A percentile compares a stretch with the other conserved stretches of the same genome.
phyloP scores from a whole-genome alignment of 140 eudicot genomes.

The Anethum foeniculum region DNA sequence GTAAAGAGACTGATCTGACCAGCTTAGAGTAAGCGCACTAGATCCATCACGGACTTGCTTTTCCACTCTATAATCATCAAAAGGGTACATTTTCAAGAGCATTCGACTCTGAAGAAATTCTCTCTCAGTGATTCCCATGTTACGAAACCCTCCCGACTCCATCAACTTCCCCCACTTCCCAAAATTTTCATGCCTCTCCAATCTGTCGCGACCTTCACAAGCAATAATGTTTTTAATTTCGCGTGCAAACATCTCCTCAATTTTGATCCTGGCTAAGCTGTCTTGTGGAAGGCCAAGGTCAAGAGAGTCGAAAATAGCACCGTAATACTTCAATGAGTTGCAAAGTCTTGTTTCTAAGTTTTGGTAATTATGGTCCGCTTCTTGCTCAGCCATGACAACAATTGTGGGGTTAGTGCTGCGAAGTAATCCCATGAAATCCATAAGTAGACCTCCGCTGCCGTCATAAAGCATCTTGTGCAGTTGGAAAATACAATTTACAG shows the following conservation, averaged over 20 bases:
- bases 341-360: conserved; percentile 50
- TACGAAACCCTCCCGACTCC: conserved; percentile 68
- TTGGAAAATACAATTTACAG: conserved; percentile 64
- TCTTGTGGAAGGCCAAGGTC: conserved; percentile 53
- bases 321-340: conserved; percentile 59
- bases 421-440: conserved; percentile 70
- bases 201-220: conserved; percentile 86
- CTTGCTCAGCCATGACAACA: conserved; percentile 85
- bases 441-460: conserved; percentile 39
- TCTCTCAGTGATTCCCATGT: conserved; percentile 49
- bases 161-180: conserved; percentile 55
- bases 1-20: conserved; percentile 88
- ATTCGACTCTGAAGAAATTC: conserved; percentile 70
- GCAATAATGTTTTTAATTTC: conserved; percentile 78
- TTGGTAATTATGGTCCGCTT: conserved; percentile 60
- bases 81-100: conserved; percentile 65
- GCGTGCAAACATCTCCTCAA: conserved; percentile 68
- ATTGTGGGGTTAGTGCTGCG: conserved; percentile 70
- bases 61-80: conserved; percentile 42
- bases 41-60: conserved; percentile 30
- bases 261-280: conserved; percentile 48
- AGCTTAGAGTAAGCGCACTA: conserved; percentile 46
- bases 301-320: conserved; percentile 77
- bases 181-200: conserved; percentile 70
- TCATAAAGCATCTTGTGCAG: conserved; percentile 83